Conservation (phyloP, 2,329 filamentous ascomycete genomes). For the Cordyceps militaris region DNA sequence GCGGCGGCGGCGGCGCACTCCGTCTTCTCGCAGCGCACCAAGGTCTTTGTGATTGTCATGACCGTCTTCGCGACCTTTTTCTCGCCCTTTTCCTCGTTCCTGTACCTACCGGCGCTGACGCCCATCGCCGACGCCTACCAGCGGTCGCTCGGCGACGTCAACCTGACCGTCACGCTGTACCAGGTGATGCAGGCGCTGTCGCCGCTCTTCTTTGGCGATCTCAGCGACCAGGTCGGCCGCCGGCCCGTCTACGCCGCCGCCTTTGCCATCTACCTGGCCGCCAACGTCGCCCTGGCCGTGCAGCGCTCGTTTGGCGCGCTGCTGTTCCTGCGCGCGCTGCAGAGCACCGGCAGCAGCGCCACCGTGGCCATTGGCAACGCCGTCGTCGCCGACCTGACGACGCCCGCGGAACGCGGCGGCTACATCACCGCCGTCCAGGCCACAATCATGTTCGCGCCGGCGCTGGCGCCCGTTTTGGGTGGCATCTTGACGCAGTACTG, state of each 20-base stretch:
- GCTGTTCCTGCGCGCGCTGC: constrained; percentile 41
- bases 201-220: constrained; percentile 8
- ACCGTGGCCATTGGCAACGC: constrained; percentile 46
- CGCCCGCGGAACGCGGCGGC: constrained; percentile 47
- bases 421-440: constrained; percentile 43
- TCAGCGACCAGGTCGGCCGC: constrained; percentile 8
- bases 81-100: constrained; percentile 27
- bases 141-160: constrained; percentile 18
- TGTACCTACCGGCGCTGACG: constrained; percentile 40
- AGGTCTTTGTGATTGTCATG: constrained; percentile 22
- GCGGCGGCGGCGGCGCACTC: constrained; percentile 15
- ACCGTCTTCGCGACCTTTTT: constrained; percentile 24
- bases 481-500: constrained; percentile 44
- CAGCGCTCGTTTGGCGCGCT: constrained; percentile 37
- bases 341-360: constrained; percentile 45
- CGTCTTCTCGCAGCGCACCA: constrained; percentile 20
- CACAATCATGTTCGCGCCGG: constrained; percentile 35
- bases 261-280: constrained; percentile 2
- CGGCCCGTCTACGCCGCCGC: constrained; percentile 3
- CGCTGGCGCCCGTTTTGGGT: constrained; percentile 43
- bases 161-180: constrained; percentile 15
- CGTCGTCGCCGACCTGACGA: constrained; percentile 51
- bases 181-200: neutral
- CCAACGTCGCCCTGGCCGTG: constrained; percentile 18
- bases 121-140: constrained; percentile 33